phyloP scores from a whole-genome alignment of 768 basidiomycete species.

The Rhodotorula babjevae region DNA sequence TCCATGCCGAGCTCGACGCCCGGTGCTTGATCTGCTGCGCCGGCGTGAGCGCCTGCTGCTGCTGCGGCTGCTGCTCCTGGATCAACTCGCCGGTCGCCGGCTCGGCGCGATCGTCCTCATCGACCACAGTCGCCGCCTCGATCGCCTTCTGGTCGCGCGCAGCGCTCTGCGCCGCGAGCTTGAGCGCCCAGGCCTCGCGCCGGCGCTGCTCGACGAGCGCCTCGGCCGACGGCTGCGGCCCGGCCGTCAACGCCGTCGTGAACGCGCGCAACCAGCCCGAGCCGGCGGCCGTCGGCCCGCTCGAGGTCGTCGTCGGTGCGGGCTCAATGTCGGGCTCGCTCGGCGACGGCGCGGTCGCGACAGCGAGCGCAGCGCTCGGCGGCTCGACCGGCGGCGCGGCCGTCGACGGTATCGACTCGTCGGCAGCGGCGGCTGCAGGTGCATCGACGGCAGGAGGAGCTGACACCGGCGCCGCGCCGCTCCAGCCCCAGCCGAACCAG shows the following conservation, averaged over 20 bases:
- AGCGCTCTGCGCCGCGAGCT: slow-evolving; percentile 9
- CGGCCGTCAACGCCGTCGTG: neutral
- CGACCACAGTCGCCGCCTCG: slow-evolving; percentile 1
- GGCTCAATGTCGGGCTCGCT: neutral
- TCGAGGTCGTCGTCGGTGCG: neutral
- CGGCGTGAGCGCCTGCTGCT: neutral
- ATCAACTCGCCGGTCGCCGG: neutral
- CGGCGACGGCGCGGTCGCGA: neutral
- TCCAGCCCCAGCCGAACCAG: slow-evolving; percentile 32
- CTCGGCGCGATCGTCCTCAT: neutral
- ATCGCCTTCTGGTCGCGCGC: neutral
- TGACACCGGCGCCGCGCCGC: neutral
- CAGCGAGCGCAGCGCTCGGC: too few relatives aligned
- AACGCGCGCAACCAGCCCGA: neutral
- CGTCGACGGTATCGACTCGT: too few relatives aligned
- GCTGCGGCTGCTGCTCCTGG: neutral
- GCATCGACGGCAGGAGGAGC: too few relatives aligned
- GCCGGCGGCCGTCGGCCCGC: neutral
- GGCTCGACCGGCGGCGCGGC: too few relatives aligned
- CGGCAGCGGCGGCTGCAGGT: too few relatives aligned
- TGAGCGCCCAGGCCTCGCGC: slow-evolving; percentile 20
- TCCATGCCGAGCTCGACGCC: neutral
- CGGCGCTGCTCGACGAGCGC: slow-evolving; percentile 6
- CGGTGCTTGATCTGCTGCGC: slow-evolving; percentile 5
- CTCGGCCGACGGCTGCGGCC: slow-evolving; percentile 14